Evolutionary conservation across 2,329 filamentous ascomycete species (phyloP).

Genomic region (Apiospora arundinis): DNA sequence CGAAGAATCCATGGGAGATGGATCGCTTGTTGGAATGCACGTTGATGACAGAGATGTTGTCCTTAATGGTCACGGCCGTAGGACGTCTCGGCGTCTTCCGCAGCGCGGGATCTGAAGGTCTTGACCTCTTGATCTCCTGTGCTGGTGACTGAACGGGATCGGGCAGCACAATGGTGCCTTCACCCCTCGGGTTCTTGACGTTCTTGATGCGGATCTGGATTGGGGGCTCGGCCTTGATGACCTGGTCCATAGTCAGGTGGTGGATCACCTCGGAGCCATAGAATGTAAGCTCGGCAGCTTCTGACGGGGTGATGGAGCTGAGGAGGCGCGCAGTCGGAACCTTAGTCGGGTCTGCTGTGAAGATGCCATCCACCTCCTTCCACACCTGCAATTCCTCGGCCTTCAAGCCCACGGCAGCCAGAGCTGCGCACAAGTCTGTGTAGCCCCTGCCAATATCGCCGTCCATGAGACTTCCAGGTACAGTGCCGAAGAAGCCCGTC

Average conservation of each 20-base stretch:
- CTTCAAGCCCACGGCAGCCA: conserved; percentile 86
- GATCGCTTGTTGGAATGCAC: conserved; percentile 98
- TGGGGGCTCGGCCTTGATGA: conserved; percentile 77
- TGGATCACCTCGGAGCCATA: conserved; percentile 97
- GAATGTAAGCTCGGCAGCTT: conserved; percentile 94
- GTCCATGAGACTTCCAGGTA: conserved; percentile 88
- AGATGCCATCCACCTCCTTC: conserved; percentile 99
- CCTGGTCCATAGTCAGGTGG: conserved; percentile 98
- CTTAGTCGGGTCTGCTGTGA: conserved; percentile 80
- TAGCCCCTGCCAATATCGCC: conserved; percentile 92
- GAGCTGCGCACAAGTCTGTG: conserved; percentile 92
- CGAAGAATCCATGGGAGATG: conserved; percentile 94
- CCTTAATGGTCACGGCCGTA: conserved; percentile 95
- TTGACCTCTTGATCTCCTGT: conserved; percentile 63
- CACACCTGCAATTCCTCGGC: conserved; percentile 94
- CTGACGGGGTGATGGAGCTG: conserved; percentile 85
- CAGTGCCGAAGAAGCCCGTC: conserved; percentile 94
- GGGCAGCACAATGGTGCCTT: conserved; percentile 83
- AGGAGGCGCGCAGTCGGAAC: conserved; percentile 94
- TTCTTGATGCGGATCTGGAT: conserved; percentile 93
- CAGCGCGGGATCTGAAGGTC: conserved; percentile 52
- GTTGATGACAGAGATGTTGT: conserved; percentile 95
- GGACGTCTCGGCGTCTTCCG: conserved; percentile 73
- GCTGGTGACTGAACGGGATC: conserved; percentile 64
- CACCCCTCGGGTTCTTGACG: conserved; percentile 82